Base-by-base conservation (phyloP, 208 protist genomes). In the Crithidia bombi region DNA sequence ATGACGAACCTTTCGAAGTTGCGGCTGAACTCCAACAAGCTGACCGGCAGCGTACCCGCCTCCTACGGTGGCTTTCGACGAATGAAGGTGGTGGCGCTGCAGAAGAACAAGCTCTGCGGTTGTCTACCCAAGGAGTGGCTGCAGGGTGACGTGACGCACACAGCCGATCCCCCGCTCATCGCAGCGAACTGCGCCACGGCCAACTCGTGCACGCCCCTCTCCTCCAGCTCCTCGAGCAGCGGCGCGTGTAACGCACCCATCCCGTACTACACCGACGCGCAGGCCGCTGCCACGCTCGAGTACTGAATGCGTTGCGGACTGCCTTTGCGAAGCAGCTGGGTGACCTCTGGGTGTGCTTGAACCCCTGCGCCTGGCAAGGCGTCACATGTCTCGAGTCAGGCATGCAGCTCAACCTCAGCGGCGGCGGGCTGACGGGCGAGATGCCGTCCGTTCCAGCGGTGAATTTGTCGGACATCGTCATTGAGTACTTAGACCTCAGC, bases 81-180 rank as follows among this genome's bases (percentile, higher is more conserved):
- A 3, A 17, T 66, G 6, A 5, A 43, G 33, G 1, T 43, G 3
- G 32, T 66, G 17, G n/a, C 28, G n/a, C 61, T 66, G 46, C 28
- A 44, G 12, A n/a, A 2, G 25, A 66, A 66, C 33, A 1, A 28
- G 11, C 35, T 66, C 12, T 66, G 61, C 25, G 61, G 61, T 46
- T 56, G 61, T 21, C 28, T 66, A 15, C 61, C 61, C 14, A 26
- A 12, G 0, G 25, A 66, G 15, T 66, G 61, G 61, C 9, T 36
- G 25, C n/a, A 32, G 32, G 11, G 21, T 5, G 6, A 21, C 23
- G 46, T 66, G 14, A 15, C 10, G 25, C 12, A 51, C 33, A 56
- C 47, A 25, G 61, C 49, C 14, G 61, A 66, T 35, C n/a, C 11
- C 21, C 9, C 43, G 7, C 4, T 66, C 14, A 66, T 32, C 25